Evolutionary conservation across 1,139 yeast genomes (phyloP).

Genomic region (Schwanniomyces etchellsii): DNA sequence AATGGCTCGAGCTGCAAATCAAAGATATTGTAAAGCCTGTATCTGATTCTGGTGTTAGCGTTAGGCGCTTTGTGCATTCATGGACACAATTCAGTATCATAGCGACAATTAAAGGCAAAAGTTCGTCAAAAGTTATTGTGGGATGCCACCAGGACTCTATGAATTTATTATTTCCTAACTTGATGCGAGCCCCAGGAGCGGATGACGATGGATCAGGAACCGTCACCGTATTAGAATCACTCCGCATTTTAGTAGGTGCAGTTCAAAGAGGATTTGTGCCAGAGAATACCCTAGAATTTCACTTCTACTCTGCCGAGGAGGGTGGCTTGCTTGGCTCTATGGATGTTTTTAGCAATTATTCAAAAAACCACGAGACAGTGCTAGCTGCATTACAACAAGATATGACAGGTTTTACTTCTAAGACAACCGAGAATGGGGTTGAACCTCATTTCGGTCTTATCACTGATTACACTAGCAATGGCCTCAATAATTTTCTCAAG

Average conservation of each 20-base stretch:
- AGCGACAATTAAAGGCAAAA: constrained; percentile 36
- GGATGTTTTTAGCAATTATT: constrained; percentile 63
- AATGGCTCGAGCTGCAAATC: constrained; percentile 60
- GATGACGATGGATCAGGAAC: constrained; percentile 95
- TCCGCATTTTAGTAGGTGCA: constrained; percentile 50
- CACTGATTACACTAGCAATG: constrained; percentile 62
- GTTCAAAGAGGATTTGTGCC: constrained; percentile 42
- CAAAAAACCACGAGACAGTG: constrained; percentile 43
- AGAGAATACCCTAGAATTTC: constrained; percentile 78
- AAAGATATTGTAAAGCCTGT: constrained; percentile 37
- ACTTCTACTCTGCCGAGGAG: constrained; percentile 94
- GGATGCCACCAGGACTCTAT: constrained; percentile 92
- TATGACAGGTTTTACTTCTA: constrained; percentile 82
- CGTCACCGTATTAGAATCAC: constrained; percentile 69
- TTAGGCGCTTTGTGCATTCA: constrained; percentile 27
- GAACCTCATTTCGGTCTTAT: constrained; percentile 77
- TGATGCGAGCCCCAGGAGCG: constrained; percentile 85
- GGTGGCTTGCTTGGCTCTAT: constrained; percentile 86
- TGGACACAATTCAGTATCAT: constrained; percentile 43
- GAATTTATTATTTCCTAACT: constrained; percentile 65
- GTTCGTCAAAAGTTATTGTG: constrained; percentile 49
- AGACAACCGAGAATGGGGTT: constrained; percentile 47
- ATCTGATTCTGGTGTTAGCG: constrained; percentile 16
- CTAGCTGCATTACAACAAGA: constrained; percentile 90
- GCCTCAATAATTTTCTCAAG: constrained; percentile 60